These are phyloP conservation scores for Suhomyces bribrorum DNA, from an alignment of 1,139 yeast species.

Conservation along the genomic window DNA sequence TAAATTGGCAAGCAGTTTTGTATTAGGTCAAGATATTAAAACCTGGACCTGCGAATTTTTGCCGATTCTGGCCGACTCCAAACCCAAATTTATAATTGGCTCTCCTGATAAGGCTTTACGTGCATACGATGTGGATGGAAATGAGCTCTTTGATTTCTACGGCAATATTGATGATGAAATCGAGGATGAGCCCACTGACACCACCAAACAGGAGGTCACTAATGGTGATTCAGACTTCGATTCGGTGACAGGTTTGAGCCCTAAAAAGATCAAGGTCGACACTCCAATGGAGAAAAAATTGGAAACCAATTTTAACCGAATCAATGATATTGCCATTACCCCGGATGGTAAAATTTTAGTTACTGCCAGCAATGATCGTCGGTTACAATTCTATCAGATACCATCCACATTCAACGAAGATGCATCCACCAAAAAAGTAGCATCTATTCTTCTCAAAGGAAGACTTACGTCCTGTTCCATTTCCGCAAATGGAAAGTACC, in stretches of 20 bases:
- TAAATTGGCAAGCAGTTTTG: constrained; percentile 37
- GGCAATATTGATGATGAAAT: constrained; percentile 33
- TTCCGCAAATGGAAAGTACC: constrained; percentile 45
- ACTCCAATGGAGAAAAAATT: constrained; percentile 14
- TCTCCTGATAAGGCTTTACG: constrained; percentile 76
- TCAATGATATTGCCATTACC: constrained; percentile 67
- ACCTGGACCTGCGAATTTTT: constrained; percentile 77
- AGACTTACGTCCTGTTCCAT: constrained; percentile 44
- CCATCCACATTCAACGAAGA: constrained; percentile 38
- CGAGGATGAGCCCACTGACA: constrained; percentile 20
- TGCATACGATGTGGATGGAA: constrained; percentile 54
- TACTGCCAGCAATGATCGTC: constrained; percentile 62
- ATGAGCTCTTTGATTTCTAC: constrained; percentile 46
- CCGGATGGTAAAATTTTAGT: constrained; percentile 64
- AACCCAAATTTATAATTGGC: constrained; percentile 64
- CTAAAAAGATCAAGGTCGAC: constrained; percentile 5
- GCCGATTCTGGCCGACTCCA: constrained; percentile 34
- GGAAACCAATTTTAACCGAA: constrained; percentile 43
- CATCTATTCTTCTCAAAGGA: constrained; percentile 37
- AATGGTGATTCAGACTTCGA: constrained; percentile 8
- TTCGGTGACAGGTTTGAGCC: neutral
- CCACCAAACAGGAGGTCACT: constrained; percentile 19
- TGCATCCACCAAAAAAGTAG: constrained; percentile 37
- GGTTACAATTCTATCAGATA: constrained; percentile 52
- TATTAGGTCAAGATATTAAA: constrained; percentile 43